Percentiles rank a stretch among this genome's conserved stretches.
Conservation (phyloP, 495 filamentous ascomycete genomes). For the Hypoxylon fragiforme region DNA sequence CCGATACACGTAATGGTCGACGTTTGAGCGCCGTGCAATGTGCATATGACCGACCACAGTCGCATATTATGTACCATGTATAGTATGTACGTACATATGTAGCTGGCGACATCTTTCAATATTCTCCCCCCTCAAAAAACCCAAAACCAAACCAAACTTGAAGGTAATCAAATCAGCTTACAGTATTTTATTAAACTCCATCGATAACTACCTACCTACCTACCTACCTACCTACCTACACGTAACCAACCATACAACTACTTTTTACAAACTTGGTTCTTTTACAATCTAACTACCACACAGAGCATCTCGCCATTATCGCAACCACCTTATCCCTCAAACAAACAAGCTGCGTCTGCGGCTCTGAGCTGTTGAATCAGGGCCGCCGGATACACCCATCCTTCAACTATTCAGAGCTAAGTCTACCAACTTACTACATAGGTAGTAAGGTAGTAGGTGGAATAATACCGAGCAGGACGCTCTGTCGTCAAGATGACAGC, state of each 20-base stretch:
- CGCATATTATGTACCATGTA: too few relatives aligned
- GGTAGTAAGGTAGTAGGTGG: too few relatives aligned
- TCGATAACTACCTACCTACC: not conserved
- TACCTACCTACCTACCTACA: too few relatives aligned
- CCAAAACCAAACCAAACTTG: too few relatives aligned
- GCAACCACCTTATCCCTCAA: constrained; percentile 4
- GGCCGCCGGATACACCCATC: constrained; percentile 20
- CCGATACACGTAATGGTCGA: constrained; percentile 30
- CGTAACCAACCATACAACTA: too few relatives aligned
- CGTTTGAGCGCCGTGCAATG: constrained; percentile 7
- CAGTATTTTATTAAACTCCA: not conserved
- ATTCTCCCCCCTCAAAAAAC: too few relatives aligned
- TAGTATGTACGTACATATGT: too few relatives aligned
- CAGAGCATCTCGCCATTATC: too few relatives aligned
- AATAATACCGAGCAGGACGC: constrained; percentile 9
- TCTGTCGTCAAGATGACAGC: constrained; percentile 28
- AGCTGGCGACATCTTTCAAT: not conserved
- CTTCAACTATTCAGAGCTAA: constrained; percentile 8
- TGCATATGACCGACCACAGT: too few relatives aligned
- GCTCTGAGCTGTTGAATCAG: constrained; percentile 30
- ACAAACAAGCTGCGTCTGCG: constrained; percentile 21
- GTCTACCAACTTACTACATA: too few relatives aligned
- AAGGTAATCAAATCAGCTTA: not conserved
- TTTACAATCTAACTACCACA: too few relatives aligned
- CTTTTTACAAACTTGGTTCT: too few relatives aligned